These are phyloP conservation scores for Elymus sibiricus DNA, from an alignment of 176 grass and related monocot species.

Conservation along the genomic window DNA sequence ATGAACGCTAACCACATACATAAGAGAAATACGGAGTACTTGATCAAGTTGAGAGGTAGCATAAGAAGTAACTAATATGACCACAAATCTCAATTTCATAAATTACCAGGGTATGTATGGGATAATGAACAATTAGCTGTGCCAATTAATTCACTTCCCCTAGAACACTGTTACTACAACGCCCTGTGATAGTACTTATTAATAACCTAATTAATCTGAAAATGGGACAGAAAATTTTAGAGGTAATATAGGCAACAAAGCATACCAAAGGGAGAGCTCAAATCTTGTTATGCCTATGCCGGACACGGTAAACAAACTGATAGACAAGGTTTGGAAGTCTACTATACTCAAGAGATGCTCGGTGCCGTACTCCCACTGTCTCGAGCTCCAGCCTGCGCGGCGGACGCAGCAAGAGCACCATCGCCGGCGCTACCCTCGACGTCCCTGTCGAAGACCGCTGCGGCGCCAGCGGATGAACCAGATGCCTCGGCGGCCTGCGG, in stretches of 20 bases:
- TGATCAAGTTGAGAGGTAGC: slow-evolving; percentile 2
- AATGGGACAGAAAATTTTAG: background rate
- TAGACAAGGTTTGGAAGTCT: slow-evolving; percentile 35
- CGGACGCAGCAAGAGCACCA: background rate
- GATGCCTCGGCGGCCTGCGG: slow-evolving; percentile 2
- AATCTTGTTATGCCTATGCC: slow-evolving; percentile 30
- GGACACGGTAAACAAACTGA: slow-evolving; percentile 5
- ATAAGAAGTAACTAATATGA: slow-evolving; percentile 1
- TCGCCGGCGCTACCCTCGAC: background rate
- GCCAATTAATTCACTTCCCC: slow-evolving; percentile 13
- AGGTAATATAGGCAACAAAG: background rate
- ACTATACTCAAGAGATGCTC: slow-evolving; percentile 41
- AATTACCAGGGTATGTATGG: background rate
- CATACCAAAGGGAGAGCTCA: slow-evolving; percentile 22
- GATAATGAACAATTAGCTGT: slow-evolving; percentile 22
- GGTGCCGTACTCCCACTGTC: slow-evolving; percentile 24
- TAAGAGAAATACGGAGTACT: background rate
- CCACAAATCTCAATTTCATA: slow-evolving; percentile 31
- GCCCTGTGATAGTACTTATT: slow-evolving; percentile 6
- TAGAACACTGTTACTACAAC: slow-evolving; percentile 8
- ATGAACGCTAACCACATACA: too few relatives aligned
- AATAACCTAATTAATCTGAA: background rate
- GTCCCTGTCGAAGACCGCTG: background rate
- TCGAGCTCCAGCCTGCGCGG: background rate
- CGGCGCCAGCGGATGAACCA: background rate